Base-by-base conservation (phyloP, 768 basidiomycete genomes). In the Tylopilus sp. region DNA sequence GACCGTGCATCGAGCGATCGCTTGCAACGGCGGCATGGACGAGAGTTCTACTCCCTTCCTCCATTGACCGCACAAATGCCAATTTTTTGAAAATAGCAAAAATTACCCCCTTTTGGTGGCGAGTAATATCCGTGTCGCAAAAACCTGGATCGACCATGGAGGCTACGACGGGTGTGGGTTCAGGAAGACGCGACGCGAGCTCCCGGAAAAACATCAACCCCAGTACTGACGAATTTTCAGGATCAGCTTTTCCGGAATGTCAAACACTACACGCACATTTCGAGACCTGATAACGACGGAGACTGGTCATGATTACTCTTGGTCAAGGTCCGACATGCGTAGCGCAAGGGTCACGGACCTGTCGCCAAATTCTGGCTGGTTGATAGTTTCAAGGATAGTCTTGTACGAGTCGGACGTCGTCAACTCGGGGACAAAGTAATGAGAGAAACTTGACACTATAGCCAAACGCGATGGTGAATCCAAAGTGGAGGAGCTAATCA, bases 1-100 rank as follows among this genome's bases (percentile, higher is more conserved):
- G 63, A 11, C 73, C 74, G 7, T 66, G 61, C 61, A 61, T 59
- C 11, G 60, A 58, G 38, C 48, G 55, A 34, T 61, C 62, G 8
- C 54, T 59, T 2, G 63, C 60, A 17, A 73, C 45, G 19, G 72
- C 70, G 6, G 68, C 71, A 46, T 67, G 68, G 1, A 74, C 57
- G 2, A 76, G 57, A 1, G 67, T 61, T n/a, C 71, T 66, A 46
- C 70, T 66, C 14, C 74, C 74, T 50, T 59, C 62, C 50, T 75
- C 71, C 0, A 65, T 40, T 6, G 74, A 62, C 12, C 71, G 63
- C 1, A 63, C 65, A 16, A 53, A 43, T 6, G 69, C 24, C 26
- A 65, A 12, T 6, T 5, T 34, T 19, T 52, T 56, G 7, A 64
- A 37, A 9, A 48, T 1, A 4, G 28, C 31, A 14, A 51, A n/a